A percentile compares a stretch with the other conserved stretches of the same genome.
Conservation (phyloP, 176 grass and related monocot genomes). For the Melocanna baccifera region DNA sequence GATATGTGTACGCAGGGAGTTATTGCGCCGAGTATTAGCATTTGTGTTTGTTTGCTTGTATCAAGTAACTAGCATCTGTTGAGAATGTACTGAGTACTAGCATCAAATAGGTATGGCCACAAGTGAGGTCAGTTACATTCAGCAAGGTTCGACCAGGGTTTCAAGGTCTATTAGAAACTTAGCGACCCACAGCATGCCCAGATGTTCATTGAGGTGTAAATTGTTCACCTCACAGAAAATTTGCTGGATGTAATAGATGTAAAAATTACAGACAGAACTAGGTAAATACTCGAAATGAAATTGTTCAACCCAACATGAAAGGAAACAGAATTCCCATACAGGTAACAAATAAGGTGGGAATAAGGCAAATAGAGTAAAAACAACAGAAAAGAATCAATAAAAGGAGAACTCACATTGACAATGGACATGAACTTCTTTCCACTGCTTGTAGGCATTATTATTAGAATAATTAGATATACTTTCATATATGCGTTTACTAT, state of each 20-base stretch:
- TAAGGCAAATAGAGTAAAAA: conserved; percentile 19
- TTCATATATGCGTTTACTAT: too few relatives aligned
- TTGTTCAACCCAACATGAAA: not conserved
- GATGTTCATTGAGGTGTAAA: not conserved
- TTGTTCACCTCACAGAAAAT: not conserved
- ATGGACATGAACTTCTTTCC: conserved; percentile 87
- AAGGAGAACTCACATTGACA: conserved; percentile 60
- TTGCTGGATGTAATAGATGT: conserved; percentile 11
- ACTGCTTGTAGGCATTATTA: conserved; percentile 69
- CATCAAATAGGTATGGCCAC: not conserved
- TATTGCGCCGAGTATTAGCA: not conserved
- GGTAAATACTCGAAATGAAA: not conserved
- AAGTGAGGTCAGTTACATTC: not conserved
- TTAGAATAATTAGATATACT: too few relatives aligned
- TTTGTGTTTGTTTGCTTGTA: conserved; percentile 1
- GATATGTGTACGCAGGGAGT: not conserved
- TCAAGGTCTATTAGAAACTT: not conserved
- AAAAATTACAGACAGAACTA: not conserved
- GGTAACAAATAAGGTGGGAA: conserved; percentile 1
- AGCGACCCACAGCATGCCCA: not conserved
- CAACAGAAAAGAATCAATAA: conserved; percentile 25
- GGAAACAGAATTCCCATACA: conserved; percentile 13
- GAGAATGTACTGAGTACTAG: conserved; percentile 9
- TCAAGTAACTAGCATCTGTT: conserved; percentile 4
- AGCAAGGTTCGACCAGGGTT: not conserved